Percentiles rank a stretch among this genome's conserved stretches.
These are phyloP conservation scores for Termitomyces sp. DNA, from an alignment of 768 basidiomycete genomes.

Conservation along the genomic window DNA sequence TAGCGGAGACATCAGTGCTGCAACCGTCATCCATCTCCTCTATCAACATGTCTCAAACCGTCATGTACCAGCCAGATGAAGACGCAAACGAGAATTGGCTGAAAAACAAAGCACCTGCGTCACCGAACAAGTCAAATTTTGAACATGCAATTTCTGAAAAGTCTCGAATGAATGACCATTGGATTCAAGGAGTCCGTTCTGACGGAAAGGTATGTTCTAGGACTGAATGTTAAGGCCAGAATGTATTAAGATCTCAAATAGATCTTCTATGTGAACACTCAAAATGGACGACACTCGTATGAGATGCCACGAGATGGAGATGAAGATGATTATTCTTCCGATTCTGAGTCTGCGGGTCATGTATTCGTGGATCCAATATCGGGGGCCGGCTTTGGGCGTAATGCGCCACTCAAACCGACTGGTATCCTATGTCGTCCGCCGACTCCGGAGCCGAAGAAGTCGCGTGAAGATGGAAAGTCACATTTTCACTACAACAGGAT, in stretches of 20 bases:
- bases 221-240: neutral
- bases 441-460: constrained; percentile 67
- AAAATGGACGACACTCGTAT: constrained; percentile 73
- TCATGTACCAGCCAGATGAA: constrained; percentile 35
- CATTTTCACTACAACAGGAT: constrained; percentile 74
- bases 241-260: constrained; percentile 22
- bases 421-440: constrained; percentile 54
- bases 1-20: constrained; percentile 21
- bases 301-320: constrained; percentile 78
- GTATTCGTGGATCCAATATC: constrained; percentile 50
- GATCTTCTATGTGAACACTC: constrained; percentile 94
- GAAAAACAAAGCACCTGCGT: constrained; percentile 35
- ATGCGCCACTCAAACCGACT: constrained; percentile 32
- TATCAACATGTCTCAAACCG: constrained; percentile 42
- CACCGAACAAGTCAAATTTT: constrained; percentile 25
- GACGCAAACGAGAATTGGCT: constrained; percentile 50
- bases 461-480: constrained; percentile 77
- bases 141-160: constrained; percentile 21
- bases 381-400: constrained; percentile 40
- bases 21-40: constrained; percentile 23
- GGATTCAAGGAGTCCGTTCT: constrained; percentile 81
- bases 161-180: constrained; percentile 66
- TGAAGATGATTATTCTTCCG: constrained; percentile 56
- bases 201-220: constrained; percentile 68
- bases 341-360: constrained; percentile 54